Percentiles rank a stretch among this genome's conserved stretches.
Conservation (phyloP, 2,329 filamentous ascomycete genomes). For the Venturia pyrina region DNA sequence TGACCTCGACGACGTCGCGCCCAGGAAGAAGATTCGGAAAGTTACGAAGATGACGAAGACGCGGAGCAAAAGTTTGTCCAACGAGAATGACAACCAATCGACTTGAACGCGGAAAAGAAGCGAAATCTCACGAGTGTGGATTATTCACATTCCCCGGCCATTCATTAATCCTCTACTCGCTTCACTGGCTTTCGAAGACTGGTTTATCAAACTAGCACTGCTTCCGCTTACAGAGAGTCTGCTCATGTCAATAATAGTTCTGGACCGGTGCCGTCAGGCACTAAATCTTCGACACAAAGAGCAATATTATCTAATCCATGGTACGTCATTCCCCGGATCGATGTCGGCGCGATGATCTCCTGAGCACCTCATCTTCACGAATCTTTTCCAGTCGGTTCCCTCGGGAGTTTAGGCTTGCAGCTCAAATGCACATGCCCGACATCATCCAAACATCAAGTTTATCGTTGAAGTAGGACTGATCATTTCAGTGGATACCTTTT, state of each 20-base stretch:
- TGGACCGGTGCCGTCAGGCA: too few relatives aligned
- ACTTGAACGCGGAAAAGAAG: not conserved
- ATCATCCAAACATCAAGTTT: too few relatives aligned
- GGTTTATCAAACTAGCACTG: too few relatives aligned
- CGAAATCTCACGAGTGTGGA: not conserved
- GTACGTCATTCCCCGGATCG: not conserved
- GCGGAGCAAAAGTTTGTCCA: not conserved
- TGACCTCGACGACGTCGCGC: not conserved
- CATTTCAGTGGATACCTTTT: too few relatives aligned
- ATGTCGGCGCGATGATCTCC: not conserved
- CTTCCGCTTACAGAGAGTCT: too few relatives aligned
- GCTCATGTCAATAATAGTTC: too few relatives aligned
- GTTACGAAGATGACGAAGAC: not conserved
- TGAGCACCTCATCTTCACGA: not conserved
- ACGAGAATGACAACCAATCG: not conserved
- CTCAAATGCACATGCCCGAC: too few relatives aligned
- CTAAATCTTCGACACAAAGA: too few relatives aligned
- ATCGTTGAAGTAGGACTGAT: too few relatives aligned
- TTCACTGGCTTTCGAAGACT: too few relatives aligned
- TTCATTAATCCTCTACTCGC: not conserved
- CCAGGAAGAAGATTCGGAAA: not conserved
- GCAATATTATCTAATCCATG: too few relatives aligned
- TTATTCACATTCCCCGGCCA: not conserved
- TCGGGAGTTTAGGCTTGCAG: too few relatives aligned
- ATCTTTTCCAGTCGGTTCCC: not conserved